Evolutionary conservation across 345 rosid genomes (phyloP).

Genomic region (Lumnitzera racemosa): DNA sequence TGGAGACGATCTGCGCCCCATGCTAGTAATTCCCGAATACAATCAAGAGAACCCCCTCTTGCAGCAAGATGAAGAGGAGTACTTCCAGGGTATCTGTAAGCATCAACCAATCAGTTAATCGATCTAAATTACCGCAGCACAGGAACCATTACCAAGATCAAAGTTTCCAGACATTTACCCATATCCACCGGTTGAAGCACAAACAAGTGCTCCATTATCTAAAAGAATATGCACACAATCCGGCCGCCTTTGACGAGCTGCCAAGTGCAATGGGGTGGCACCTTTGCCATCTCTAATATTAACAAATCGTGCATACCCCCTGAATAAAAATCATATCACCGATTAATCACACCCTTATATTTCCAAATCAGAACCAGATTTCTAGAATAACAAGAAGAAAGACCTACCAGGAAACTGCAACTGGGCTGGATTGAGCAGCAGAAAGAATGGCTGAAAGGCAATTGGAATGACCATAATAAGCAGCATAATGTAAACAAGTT

Average conservation of each 20-base stretch:
- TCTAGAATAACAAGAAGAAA: not conserved
- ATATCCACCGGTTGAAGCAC: conserved; percentile 87
- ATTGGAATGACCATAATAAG: conserved; percentile 76
- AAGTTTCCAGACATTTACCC: conserved; percentile 44
- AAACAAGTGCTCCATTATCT: conserved; percentile 85
- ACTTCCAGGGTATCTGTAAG: conserved; percentile 71
- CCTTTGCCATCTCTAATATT: conserved; percentile 88
- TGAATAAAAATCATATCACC: conserved; percentile 11
- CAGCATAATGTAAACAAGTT: conserved; percentile 95
- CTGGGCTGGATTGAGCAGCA: conserved; percentile 72
- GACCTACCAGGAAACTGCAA: conserved; percentile 72
- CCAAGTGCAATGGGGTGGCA: conserved; percentile 94
- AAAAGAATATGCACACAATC: conserved; percentile 79
- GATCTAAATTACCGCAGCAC: not conserved
- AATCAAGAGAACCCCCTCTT: conserved; percentile 93
- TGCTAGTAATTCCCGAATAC: conserved; percentile 79
- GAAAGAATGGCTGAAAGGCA: conserved; percentile 79
- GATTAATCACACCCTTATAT: not conserved
- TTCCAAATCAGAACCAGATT: not conserved
- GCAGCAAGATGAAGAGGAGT: conserved; percentile 99
- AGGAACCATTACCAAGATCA: not conserved
- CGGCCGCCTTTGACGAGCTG: conserved; percentile 82
- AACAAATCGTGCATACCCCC: conserved; percentile 95
- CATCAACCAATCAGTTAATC: conserved; percentile 13
- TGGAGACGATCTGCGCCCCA: conserved; percentile 99